A percentile compares a stretch with the other conserved stretches of the same genome.
Conservation (phyloP, 192 early-diverging fungal genomes). For the Coemansia sp. region DNA sequence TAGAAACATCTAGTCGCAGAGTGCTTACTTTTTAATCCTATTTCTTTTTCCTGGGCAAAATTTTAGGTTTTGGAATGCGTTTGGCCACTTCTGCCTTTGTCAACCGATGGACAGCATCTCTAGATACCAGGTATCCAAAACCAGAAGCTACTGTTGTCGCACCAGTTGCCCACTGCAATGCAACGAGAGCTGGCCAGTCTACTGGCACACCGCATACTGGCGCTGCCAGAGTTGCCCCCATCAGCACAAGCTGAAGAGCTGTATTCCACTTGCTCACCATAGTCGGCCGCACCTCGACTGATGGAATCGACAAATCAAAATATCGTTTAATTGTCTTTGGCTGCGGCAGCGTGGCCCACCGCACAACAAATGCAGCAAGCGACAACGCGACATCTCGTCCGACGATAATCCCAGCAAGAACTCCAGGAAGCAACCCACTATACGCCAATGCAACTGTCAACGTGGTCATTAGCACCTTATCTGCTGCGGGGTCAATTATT, state of each 20-base stretch:
- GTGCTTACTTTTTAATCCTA: neutral
- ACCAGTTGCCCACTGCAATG: slow-evolving; percentile 59
- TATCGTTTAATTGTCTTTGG: slow-evolving; percentile 84
- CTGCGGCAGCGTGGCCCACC: slow-evolving; percentile 82
- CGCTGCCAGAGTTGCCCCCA: slow-evolving; percentile 70
- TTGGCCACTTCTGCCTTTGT: slow-evolving; percentile 49
- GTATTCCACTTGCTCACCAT: slow-evolving; percentile 90
- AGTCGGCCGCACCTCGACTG: slow-evolving; percentile 88
- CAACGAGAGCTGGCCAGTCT: slow-evolving; percentile 53
- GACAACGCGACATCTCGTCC: slow-evolving; percentile 82
- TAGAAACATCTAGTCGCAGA: neutral
- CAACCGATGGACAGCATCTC: slow-evolving; percentile 70
- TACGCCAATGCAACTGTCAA: slow-evolving; percentile 75
- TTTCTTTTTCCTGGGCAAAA: slow-evolving; percentile 29
- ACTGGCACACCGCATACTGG: slow-evolving; percentile 67
- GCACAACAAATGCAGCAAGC: slow-evolving; percentile 72
- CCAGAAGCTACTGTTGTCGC: slow-evolving; percentile 82
- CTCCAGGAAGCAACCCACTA: slow-evolving; percentile 67
- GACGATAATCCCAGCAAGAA: slow-evolving; percentile 78
- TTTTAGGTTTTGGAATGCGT: slow-evolving; percentile 38
- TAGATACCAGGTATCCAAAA: slow-evolving; percentile 67
- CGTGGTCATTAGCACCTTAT: slow-evolving; percentile 91
- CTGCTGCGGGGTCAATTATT: slow-evolving; percentile 89
- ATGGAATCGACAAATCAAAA: slow-evolving; percentile 87
- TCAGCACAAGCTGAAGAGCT: slow-evolving; percentile 76